Percentiles rank a stretch among this genome's conserved stretches.
Evolutionary conservation across 2,329 filamentous ascomycete genomes (phyloP).

Genomic region (Fusarium scirpi): DNA sequence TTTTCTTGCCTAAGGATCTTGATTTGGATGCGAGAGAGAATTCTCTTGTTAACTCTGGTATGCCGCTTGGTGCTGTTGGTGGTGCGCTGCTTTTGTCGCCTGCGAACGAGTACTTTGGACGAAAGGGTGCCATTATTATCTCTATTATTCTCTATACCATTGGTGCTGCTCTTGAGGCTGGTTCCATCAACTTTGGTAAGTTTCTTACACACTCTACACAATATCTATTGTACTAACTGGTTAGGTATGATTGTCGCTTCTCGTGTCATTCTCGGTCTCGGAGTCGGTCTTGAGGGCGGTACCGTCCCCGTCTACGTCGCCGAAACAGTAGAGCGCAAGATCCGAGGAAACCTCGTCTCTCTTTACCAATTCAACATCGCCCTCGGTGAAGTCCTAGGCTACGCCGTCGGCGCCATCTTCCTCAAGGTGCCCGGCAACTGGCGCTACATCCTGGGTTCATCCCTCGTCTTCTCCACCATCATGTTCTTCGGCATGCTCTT

Average conservation of each 20-base stretch:
- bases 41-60: slow-evolving; percentile 75
- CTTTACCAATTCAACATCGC: slow-evolving; percentile 83
- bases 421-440: slow-evolving; percentile 76
- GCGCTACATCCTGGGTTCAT: slow-evolving; percentile 80
- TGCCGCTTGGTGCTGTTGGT: slow-evolving; percentile 78
- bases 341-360: slow-evolving; percentile 79
- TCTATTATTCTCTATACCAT: slow-evolving; percentile 77
- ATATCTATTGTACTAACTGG: slow-evolving; percentile 5
- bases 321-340: slow-evolving; percentile 74
- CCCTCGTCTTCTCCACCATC: slow-evolving; percentile 72
- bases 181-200: slow-evolving; percentile 72
- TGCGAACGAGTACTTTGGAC: slow-evolving; percentile 74
- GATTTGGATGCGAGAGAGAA: slow-evolving; percentile 67
- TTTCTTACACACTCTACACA: no score
- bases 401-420: slow-evolving; percentile 79
- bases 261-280: slow-evolving; percentile 76
- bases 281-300: slow-evolving; percentile 79
- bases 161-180: slow-evolving; percentile 75
- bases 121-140: slow-evolving; percentile 76
- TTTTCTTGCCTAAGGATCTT: slow-evolving; percentile 72
- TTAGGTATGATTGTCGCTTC: slow-evolving; percentile 74
- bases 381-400: slow-evolving; percentile 78
- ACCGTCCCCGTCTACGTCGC: slow-evolving; percentile 82
- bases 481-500: slow-evolving; percentile 71
- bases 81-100: slow-evolving; percentile 77